phyloP scores from a whole-genome alignment of 2,329 filamentous ascomycete species.

The Colletotrichum paranaense region DNA sequence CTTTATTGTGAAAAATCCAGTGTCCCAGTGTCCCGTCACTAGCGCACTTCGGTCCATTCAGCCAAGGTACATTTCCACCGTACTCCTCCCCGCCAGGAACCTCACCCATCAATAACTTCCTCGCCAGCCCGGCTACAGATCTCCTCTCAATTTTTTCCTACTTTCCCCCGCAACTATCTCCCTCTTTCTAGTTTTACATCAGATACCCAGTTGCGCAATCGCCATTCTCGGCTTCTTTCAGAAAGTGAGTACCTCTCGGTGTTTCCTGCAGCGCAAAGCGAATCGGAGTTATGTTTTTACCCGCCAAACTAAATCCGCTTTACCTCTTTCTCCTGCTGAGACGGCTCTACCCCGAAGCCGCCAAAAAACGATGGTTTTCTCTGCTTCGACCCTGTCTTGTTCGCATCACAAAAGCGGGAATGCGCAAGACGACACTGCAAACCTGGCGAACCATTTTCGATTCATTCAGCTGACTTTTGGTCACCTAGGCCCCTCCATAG shows the following conservation, averaged over 20 bases:
- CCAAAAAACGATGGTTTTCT: too few relatives aligned
- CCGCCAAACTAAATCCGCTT: background rate
- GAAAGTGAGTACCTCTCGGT: constrained; percentile 5
- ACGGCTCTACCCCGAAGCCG: background rate
- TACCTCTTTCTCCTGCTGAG: background rate
- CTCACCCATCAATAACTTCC: constrained; percentile 33
- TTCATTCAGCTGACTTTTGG: constrained; percentile 14
- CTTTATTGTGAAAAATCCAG: constrained; percentile 38
- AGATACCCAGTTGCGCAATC: constrained; percentile 33
- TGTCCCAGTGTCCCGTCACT: constrained; percentile 31
- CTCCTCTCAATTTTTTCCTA: constrained; percentile 8
- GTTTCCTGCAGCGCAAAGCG: background rate
- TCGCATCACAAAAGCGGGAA: background rate
- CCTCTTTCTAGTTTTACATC: constrained; percentile 24
- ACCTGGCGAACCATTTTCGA: background rate
- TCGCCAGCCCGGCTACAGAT: constrained; percentile 21
- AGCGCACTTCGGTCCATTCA: constrained; percentile 26
- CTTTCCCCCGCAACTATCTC: constrained; percentile 1
- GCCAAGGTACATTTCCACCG: constrained; percentile 32
- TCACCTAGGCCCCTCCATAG: constrained; percentile 17
- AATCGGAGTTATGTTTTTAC: background rate
- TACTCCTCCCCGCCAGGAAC: constrained; percentile 33
- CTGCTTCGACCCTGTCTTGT: background rate
- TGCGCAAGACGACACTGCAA: background rate
- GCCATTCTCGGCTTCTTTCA: background rate